Percentiles rank a stretch among this genome's conserved stretches.
Evolutionary conservation across 768 basidiomycete genomes (phyloP).

Genomic region (Hygrophoropsis aurantiaca): DNA sequence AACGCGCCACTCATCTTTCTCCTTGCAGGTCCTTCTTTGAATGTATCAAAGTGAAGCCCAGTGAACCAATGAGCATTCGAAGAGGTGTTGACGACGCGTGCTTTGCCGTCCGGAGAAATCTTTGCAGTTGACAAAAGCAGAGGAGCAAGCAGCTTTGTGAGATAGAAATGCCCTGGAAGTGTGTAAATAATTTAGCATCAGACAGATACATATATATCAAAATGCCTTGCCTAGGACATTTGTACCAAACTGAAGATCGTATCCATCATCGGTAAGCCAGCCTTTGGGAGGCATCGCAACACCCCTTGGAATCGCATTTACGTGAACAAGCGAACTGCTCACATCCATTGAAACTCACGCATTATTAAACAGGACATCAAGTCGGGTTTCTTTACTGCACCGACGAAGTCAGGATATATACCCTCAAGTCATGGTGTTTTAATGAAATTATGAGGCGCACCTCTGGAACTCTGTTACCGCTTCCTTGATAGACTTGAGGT

Average conservation of each 20-base stretch:
- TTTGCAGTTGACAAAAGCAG: conserved; percentile 27
- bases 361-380: conserved; percentile 29
- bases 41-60: conserved; percentile 22
- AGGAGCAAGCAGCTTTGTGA: conserved; percentile 38
- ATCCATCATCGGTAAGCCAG: conserved; percentile 35
- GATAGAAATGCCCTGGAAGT: conserved; percentile 33
- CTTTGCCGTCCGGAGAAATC: conserved; percentile 28
- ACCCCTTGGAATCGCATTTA: conserved; percentile 21
- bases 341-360: conserved; percentile 23
- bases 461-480: conserved; percentile 40
- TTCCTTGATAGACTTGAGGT: conserved; percentile 35
- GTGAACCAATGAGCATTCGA: conserved; percentile 25
- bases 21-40: conserved; percentile 26
- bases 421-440: no score
- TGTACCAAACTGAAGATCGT: conserved; percentile 41
- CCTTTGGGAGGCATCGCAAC: conserved; percentile 30
- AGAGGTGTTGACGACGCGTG: conserved; percentile 35
- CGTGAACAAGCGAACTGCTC: neutral
- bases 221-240: conserved; percentile 31
- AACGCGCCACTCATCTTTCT: neutral
- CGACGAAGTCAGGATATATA: neutral
- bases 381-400: conserved; percentile 16
- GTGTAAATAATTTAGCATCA: neutral
- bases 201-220: neutral
- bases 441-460: conserved; percentile 13